Percentiles rank a stretch among this genome's conserved stretches.
phyloP scores from a whole-genome alignment of 2,329 filamentous ascomycete genomes.

The Juglanconis sp. region DNA sequence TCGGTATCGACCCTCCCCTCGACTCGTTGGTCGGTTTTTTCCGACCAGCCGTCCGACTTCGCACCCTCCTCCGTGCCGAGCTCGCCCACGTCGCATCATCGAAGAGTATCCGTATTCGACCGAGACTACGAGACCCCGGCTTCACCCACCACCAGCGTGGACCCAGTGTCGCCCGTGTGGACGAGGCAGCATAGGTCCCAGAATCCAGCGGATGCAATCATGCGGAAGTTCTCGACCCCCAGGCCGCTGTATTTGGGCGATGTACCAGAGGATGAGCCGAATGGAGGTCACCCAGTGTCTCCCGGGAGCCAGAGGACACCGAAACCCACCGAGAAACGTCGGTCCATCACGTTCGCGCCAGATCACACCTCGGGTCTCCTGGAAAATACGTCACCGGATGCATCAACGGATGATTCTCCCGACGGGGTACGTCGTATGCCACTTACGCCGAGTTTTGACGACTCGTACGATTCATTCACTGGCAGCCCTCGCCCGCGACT shows the following conservation, averaged over 20 bases:
- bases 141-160: constrained; percentile 75
- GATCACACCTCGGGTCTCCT: constrained; percentile 29
- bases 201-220: constrained; percentile 50
- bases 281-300: constrained; percentile 22
- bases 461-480: constrained; percentile 21
- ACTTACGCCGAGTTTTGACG: constrained; percentile 22
- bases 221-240: constrained; percentile 40
- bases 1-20: constrained; percentile 47
- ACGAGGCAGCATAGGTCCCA: constrained; percentile 51
- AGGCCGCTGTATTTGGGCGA: constrained; percentile 29
- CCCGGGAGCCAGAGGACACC: neutral
- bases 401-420: constrained; percentile 31
- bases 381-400: constrained; percentile 30
- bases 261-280: constrained; percentile 17
- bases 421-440: constrained; percentile 15
- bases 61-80: constrained; percentile 72
- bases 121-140: constrained; percentile 67
- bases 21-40: constrained; percentile 64
- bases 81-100: constrained; percentile 67
- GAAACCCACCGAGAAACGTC: constrained; percentile 23
- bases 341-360: constrained; percentile 28
- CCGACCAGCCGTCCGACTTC: constrained; percentile 60
- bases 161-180: constrained; percentile 63
- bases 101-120: constrained; percentile 77
- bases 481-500: constrained; percentile 30